Evolutionary conservation across 768 basidiomycete genomes (phyloP).

Genomic region (Xerocomellus dryophilus): DNA sequence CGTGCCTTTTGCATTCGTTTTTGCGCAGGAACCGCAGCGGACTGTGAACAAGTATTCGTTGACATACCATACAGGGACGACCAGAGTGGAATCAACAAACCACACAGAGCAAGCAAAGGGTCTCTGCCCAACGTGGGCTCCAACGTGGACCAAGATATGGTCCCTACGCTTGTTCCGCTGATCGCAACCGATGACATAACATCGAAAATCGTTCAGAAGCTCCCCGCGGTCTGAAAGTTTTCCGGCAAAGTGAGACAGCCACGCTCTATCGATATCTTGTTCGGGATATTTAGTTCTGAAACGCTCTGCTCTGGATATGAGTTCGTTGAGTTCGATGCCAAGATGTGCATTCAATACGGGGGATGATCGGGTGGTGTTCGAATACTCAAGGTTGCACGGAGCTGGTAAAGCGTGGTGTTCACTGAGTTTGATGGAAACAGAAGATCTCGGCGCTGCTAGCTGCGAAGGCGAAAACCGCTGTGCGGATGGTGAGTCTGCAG

Average conservation of each 20-base stretch:
- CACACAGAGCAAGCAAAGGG: constrained; percentile 64
- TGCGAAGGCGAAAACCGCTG: not conserved
- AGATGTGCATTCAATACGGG: constrained; percentile 64
- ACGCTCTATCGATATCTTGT: constrained; percentile 58
- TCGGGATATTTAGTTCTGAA: constrained; percentile 55
- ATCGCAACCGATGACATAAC: constrained; percentile 62
- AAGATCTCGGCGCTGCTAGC: not conserved
- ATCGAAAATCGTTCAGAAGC: constrained; percentile 58
- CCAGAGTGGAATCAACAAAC: constrained; percentile 38
- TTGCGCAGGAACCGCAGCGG: constrained; percentile 64
- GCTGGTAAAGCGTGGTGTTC: not conserved
- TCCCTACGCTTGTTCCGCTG: constrained; percentile 72
- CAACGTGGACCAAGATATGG: constrained; percentile 72
- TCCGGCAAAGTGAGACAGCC: constrained; percentile 67
- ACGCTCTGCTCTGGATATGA: constrained; percentile 52
- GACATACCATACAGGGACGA: not conserved
- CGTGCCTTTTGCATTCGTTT: constrained; percentile 77
- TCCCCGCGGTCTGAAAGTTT: constrained; percentile 58
- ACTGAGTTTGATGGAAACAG: not conserved
- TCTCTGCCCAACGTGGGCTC: constrained; percentile 67
- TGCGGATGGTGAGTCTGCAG: not conserved
- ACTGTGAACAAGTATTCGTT: constrained; percentile 34
- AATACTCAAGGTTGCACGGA: not conserved
- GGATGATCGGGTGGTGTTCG: constrained; percentile 25
- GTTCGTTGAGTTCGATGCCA: constrained; percentile 53